Evolutionary conservation across 306 rosid genomes (phyloP).

Genomic region (Fagus sylvatica): DNA sequence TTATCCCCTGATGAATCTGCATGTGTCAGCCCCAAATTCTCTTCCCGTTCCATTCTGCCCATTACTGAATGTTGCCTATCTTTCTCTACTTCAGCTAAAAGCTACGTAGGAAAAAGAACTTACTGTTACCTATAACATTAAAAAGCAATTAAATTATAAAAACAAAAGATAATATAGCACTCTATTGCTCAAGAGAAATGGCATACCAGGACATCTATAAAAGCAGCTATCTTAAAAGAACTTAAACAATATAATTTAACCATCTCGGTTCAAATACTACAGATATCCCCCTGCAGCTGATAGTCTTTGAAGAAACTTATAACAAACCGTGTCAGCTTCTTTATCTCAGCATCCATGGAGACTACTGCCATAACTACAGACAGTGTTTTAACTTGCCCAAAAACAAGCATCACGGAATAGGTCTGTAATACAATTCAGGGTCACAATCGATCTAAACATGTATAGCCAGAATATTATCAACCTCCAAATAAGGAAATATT

Average conservation of each 20-base stretch:
- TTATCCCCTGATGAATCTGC: slow-evolving; percentile 45
- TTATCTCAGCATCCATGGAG: slow-evolving; percentile 1
- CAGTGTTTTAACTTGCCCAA: not conserved
- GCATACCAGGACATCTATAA: not conserved
- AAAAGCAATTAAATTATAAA: slow-evolving; percentile 4
- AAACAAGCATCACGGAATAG: not conserved
- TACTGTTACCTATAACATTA: slow-evolving; percentile 15
- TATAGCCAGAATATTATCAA: not conserved
- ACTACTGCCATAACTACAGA: not conserved
- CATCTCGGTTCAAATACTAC: not conserved
- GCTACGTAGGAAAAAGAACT: slow-evolving; percentile 33
- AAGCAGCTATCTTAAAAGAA: not conserved
- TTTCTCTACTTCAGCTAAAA: slow-evolving; percentile 47
- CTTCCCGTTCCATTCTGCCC: slow-evolving; percentile 38
- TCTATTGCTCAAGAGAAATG: not conserved
- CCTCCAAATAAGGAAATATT: not conserved
- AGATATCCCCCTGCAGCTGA: not conserved
- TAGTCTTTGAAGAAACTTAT: not conserved
- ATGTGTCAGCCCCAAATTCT: slow-evolving; percentile 42
- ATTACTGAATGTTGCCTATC: slow-evolving; percentile 38
- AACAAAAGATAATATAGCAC: not conserved
- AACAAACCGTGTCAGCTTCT: not conserved
- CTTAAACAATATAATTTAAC: not conserved
- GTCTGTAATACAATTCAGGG: not conserved
- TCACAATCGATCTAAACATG: not conserved